These are phyloP conservation scores for Podospora comata DNA, from an alignment of 495 filamentous ascomycete species.

Conservation along the genomic window DNA sequence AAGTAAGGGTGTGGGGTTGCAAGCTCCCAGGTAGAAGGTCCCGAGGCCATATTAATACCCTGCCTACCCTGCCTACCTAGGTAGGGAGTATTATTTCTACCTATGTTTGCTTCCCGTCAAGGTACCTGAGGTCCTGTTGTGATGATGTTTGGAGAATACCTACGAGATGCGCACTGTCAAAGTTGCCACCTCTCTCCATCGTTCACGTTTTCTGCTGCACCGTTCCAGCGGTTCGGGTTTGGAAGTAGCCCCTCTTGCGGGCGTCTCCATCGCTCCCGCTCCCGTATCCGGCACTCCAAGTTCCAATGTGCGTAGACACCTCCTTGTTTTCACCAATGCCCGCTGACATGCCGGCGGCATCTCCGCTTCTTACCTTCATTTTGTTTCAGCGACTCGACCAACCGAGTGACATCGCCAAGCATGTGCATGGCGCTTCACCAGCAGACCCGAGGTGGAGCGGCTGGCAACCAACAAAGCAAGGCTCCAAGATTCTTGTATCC, in stretches of 20 bases:
- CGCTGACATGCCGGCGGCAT: not conserved
- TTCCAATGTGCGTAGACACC: not conserved
- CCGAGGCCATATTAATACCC: not conserved
- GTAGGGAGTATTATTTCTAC: not conserved
- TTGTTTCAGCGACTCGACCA: not conserved
- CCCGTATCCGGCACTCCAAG: slow-evolving; percentile 18
- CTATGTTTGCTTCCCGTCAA: not conserved
- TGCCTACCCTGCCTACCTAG: too few species aligned
- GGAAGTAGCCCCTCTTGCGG: slow-evolving; percentile 8
- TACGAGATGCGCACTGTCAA: not conserved
- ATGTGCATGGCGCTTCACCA: not conserved
- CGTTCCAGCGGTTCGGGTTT: slow-evolving; percentile 15
- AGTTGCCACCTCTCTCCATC: not conserved
- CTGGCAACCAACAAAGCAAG: too few species aligned
- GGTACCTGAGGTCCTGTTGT: too few species aligned
- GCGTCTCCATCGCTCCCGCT: slow-evolving; percentile 19
- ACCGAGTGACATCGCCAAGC: not conserved
- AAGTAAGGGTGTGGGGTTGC: not conserved
- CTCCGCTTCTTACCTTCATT: not conserved
- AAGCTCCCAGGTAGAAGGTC: not conserved
- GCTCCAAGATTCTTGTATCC: too few species aligned
- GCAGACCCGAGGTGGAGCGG: not conserved
- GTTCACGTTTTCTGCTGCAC: not conserved
- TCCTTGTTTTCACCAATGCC: not conserved
- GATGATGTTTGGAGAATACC: not conserved